Evolutionary conservation across 108 stramenopile genomes (phyloP).

Genomic region (Cyclotella sp.): DNA sequence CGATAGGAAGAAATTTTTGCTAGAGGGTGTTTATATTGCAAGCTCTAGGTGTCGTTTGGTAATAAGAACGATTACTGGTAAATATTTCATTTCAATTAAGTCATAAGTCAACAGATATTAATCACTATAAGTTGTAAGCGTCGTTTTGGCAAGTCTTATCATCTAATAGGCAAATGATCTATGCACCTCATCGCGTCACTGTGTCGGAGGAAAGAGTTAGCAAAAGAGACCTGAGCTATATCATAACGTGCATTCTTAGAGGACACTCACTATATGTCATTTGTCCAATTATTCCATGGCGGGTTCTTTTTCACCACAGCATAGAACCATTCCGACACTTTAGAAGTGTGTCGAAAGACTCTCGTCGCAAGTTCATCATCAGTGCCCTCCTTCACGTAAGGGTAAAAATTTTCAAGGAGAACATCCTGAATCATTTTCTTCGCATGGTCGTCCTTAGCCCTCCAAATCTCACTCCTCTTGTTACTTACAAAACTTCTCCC

Average conservation of each 20-base stretch:
- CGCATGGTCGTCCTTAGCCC: slow-evolving; percentile 56
- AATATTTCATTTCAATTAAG: neutral
- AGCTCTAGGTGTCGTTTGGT: neutral
- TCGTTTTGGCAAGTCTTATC: neutral
- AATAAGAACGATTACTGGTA: neutral
- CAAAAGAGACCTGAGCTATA: neutral
- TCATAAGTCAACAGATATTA: neutral
- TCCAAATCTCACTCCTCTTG: slow-evolving; percentile 67
- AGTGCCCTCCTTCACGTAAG: slow-evolving; percentile 41
- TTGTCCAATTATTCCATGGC: slow-evolving; percentile 79
- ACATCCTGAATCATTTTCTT: slow-evolving; percentile 55
- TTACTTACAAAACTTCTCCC: slow-evolving; percentile 66
- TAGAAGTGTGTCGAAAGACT: slow-evolving; percentile 42
- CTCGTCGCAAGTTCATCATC: slow-evolving; percentile 36
- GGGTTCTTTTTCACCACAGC: slow-evolving; percentile 70
- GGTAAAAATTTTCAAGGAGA: slow-evolving; percentile 68
- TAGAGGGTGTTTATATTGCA: neutral
- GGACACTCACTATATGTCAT: slow-evolving; percentile 62
- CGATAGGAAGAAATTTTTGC: too few relatives aligned
- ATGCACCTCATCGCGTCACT: slow-evolving; percentile 82
- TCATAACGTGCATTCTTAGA: neutral
- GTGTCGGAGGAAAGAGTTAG: neutral
- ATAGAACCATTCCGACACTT: slow-evolving; percentile 75
- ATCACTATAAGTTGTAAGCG: neutral
- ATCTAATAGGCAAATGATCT: slow-evolving; percentile 75